These are phyloP conservation scores for Bullera alba DNA, from an alignment of 768 basidiomycete species.

Conservation along the genomic window DNA sequence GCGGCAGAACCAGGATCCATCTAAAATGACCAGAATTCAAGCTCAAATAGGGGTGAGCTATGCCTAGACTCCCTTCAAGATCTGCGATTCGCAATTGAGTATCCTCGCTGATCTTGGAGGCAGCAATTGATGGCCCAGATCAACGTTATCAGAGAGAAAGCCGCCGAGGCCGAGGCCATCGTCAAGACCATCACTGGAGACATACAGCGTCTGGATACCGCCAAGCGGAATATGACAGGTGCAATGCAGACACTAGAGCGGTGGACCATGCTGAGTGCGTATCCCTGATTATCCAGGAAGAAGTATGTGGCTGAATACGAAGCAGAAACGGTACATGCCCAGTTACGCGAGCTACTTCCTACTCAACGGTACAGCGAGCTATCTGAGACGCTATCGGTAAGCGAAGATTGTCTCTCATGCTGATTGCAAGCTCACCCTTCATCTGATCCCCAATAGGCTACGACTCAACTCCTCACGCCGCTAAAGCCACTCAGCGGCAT, in stretches of 20 bases:
- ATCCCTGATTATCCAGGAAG: background rate
- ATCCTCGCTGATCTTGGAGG: background rate
- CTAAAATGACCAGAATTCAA: constrained; percentile 81
- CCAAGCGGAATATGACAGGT: constrained; percentile 82
- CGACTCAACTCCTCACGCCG: constrained; percentile 71
- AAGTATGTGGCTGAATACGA: background rate
- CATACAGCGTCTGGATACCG: constrained; percentile 86
- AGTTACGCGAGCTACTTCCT: constrained; percentile 69
- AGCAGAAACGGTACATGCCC: constrained; percentile 71
- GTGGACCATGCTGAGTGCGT: constrained; percentile 85
- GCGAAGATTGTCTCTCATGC: constrained; percentile 40
- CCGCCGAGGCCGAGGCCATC: constrained; percentile 92
- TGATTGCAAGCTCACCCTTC: constrained; percentile 1
- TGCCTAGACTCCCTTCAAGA: background rate
- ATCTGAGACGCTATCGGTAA: constrained; percentile 68
- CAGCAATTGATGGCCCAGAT: constrained; percentile 92
- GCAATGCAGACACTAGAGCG: constrained; percentile 86
- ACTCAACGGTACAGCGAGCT: constrained; percentile 77
- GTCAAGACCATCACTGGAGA: constrained; percentile 93
- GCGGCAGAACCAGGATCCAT: constrained; percentile 72
- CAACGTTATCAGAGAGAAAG: constrained; percentile 91
- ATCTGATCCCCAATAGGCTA: constrained; percentile 54
- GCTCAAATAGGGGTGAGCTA: constrained; percentile 83
- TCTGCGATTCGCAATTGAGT: background rate
- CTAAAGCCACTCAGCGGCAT: constrained; percentile 76